Conservation (phyloP, 371 early-diverging fungal species). For the Actinomortierella ambigua region DNA sequence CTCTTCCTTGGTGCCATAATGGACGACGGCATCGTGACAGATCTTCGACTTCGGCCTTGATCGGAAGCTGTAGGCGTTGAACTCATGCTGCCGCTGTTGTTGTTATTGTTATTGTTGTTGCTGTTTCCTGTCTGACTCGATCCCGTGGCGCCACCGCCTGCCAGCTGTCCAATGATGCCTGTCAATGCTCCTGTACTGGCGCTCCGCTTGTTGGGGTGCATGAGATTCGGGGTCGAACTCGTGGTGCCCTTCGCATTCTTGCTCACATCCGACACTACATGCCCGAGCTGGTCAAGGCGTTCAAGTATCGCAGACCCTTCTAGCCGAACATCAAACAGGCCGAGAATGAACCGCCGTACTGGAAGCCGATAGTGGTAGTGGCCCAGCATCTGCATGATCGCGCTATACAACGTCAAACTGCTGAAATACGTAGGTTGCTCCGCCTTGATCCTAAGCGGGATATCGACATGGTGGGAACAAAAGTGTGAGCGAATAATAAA, state of each 20-base stretch:
- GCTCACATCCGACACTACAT: neutral
- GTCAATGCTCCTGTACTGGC: conserved; percentile 11
- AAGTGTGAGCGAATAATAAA: neutral
- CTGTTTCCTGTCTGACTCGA: too few relatives aligned
- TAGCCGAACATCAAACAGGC: conserved; percentile 78
- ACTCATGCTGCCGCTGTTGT: too few relatives aligned
- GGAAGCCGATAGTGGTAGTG: conserved; percentile 78
- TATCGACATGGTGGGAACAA: neutral
- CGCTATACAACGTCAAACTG: conserved; percentile 60
- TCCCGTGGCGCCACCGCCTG: too few relatives aligned
- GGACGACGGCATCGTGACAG: too few relatives aligned
- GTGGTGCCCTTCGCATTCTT: neutral
- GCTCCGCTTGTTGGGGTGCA: conserved; percentile 10
- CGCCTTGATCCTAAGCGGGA: conserved; percentile 49
- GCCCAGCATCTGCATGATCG: conserved; percentile 66
- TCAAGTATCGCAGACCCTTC: conserved; percentile 47
- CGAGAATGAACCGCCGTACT: conserved; percentile 78
- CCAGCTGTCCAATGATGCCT: neutral
- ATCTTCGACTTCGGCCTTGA: too few relatives aligned
- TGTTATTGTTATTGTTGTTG: too few relatives aligned
- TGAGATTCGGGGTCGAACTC: neutral
- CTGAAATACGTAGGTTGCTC: conserved; percentile 69
- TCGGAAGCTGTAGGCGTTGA: too few relatives aligned
- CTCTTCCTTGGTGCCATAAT: too few relatives aligned
- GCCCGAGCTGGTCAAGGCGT: conserved; percentile 18